A percentile compares a stretch with the other conserved stretches of the same genome.
phyloP scores from a whole-genome alignment of 106 monocot species.

The Allium cepa region DNA sequence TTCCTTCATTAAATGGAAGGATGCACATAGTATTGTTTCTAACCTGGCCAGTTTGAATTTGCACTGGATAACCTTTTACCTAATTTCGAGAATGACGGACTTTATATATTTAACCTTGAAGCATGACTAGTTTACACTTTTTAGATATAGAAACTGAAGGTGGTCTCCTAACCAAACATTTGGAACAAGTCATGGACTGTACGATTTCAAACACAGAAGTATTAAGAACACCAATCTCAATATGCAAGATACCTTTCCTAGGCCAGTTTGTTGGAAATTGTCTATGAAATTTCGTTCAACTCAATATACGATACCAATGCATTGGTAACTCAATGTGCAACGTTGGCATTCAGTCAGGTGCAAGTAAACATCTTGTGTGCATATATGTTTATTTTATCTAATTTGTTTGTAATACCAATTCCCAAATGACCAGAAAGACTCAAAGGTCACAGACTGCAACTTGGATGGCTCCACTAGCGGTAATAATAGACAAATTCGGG shows the following conservation, averaged over 20 bases:
- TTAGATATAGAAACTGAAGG: not conserved
- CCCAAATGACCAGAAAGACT: not conserved
- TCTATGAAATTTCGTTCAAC: not conserved
- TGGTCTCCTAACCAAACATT: not conserved
- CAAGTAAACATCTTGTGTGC: not conserved
- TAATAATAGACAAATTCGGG: constrained; percentile 13
- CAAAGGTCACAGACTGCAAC: not conserved
- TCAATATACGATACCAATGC: not conserved
- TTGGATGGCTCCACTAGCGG: not conserved
- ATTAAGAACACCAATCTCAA: not conserved
- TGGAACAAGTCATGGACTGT: not conserved
- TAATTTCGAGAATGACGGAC: no score
- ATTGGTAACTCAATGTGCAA: not conserved
- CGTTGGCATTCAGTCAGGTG: not conserved
- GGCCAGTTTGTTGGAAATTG: not conserved
- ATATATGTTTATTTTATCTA: not conserved
- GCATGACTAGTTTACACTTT: not conserved
- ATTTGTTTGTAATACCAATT: not conserved
- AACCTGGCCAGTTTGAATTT: not conserved
- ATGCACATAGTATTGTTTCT: not conserved
- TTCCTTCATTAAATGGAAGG: not conserved
- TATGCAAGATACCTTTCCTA: not conserved
- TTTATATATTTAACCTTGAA: not conserved
- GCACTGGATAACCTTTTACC: no score
- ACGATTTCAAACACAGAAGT: no score